Base-by-base conservation (phyloP, 768 basidiomycete genomes). In the Boletus sensibilis region DNA sequence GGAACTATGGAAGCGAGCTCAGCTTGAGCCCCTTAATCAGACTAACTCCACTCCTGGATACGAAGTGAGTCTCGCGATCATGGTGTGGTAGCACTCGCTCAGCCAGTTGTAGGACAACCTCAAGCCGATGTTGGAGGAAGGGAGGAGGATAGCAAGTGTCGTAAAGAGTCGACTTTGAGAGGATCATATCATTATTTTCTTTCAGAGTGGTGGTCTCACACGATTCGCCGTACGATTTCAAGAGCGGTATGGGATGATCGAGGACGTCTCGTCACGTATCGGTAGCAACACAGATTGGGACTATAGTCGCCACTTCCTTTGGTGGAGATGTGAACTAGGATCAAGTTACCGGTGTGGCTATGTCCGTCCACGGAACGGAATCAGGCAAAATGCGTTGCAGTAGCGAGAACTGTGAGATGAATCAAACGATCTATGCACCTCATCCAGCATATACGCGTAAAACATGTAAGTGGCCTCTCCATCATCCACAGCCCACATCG, bases 1-100 rank as follows among this genome's bases (percentile, higher is more conserved):
- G 51, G 76, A 79, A n/a, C 67, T 90, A 12, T 86, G 85, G 82
- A 72, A 79, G 31, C 71, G 79, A 11, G 85, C 77, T 6, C 79
- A 85, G 61, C 64, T 66, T 4, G 85, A 88, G 53, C 87, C 87
- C 0, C 65, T 88, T 45, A 89, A 88, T 64, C 66, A 72, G 56
- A 71, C 68, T 0, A 78, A 80, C 34, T 74, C 82, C 8, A 71
- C 82, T 3, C 74, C 73, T n/a, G 85, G 79, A 23, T 87, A 89
- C 63, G 72, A 80, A 72, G 84, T 84, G 42, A 50, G 59, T 52
- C 20, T 20, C 12, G 16, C 18, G 4, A 16, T 14, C 6, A 16
- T 44, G 12, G 2, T 23, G 31, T 21, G 8, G 20, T 12, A 0
- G 9, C 3, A 4, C 27, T 38, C 14, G 21, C 53, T 60, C 10